phyloP scores from a whole-genome alignment of 139 green algal genomes.

The Chlamydomonas applanata region DNA sequence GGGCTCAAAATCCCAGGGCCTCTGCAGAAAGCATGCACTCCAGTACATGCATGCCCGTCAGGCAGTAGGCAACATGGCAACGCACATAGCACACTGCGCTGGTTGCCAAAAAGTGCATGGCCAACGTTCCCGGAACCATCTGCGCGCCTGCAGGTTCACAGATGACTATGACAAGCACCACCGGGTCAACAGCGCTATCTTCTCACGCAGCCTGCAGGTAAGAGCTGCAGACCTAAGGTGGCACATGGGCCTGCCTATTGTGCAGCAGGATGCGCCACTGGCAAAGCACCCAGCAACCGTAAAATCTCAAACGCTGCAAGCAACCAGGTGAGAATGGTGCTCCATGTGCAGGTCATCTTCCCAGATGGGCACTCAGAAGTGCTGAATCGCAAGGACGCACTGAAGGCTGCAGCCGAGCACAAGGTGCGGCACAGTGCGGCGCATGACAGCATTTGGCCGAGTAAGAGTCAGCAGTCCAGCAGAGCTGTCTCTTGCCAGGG shows the following conservation, averaged over 20 bases:
- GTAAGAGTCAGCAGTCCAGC: too few species aligned
- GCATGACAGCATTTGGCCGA: too few species aligned
- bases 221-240: not conserved
- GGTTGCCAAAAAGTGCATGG: too few species aligned
- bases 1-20: too few species aligned
- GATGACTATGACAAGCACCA: conserved; percentile 21
- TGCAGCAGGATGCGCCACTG: not conserved
- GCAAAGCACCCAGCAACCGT: not conserved
- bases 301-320: not conserved
- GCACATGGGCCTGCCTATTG: not conserved
- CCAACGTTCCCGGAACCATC: not conserved
- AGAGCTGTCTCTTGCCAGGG: too few species aligned
- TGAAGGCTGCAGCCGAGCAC: conserved; percentile 11
- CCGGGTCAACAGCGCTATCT: conserved; percentile 11
- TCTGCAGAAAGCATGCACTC: too few species aligned
- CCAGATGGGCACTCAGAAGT: not conserved
- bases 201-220: not conserved
- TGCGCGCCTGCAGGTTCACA: not conserved
- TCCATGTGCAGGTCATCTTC: not conserved
- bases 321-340: not conserved
- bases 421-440: too few species aligned
- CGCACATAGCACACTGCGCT: too few species aligned
- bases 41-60: too few species aligned
- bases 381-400: not conserved
- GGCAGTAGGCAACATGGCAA: too few species aligned